phyloP scores from a whole-genome alignment of 768 basidiomycete genomes.

The Porphyrellus cyaneotinctus region DNA sequence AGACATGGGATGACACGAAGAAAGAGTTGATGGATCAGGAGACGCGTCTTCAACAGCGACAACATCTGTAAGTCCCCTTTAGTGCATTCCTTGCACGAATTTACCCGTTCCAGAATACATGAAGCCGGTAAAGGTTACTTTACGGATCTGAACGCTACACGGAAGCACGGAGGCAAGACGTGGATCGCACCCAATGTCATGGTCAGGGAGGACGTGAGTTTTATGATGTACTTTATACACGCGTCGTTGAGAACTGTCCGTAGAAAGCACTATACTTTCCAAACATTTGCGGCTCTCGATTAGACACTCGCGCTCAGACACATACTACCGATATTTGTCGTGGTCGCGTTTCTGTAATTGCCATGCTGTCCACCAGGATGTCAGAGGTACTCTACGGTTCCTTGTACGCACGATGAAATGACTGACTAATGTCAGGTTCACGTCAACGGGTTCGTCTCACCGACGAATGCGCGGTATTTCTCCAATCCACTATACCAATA shows the following conservation, averaged over 20 bases:
- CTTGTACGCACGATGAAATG: neutral
- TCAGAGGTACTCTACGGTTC: constrained; percentile 60
- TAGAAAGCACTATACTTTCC: constrained; percentile 94
- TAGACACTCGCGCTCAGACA: constrained; percentile 51
- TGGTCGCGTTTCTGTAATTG: constrained; percentile 73
- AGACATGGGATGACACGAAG: constrained; percentile 56
- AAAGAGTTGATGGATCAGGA: constrained; percentile 73
- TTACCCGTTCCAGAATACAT: constrained; percentile 42
- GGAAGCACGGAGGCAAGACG: constrained; percentile 85
- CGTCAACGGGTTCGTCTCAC: constrained; percentile 61
- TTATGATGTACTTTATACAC: neutral
- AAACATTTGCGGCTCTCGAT: constrained; percentile 68
- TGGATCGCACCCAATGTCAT: constrained; percentile 90
- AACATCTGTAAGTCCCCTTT: constrained; percentile 44
- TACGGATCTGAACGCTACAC: constrained; percentile 76
- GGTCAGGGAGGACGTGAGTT: constrained; percentile 83
- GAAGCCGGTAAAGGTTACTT: constrained; percentile 82
- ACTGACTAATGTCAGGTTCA: constrained; percentile 54
- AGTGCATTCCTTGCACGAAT: neutral
- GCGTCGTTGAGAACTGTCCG: neutral
- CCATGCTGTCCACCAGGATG: constrained; percentile 80
- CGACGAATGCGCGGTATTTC: constrained; percentile 49
- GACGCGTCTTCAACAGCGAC: constrained; percentile 63
- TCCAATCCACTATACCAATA: constrained; percentile 63
- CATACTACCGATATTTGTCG: constrained; percentile 77